Evolutionary conservation across 805 yeast genomes (phyloP).

Genomic region (Kodamaea leandrae): DNA sequence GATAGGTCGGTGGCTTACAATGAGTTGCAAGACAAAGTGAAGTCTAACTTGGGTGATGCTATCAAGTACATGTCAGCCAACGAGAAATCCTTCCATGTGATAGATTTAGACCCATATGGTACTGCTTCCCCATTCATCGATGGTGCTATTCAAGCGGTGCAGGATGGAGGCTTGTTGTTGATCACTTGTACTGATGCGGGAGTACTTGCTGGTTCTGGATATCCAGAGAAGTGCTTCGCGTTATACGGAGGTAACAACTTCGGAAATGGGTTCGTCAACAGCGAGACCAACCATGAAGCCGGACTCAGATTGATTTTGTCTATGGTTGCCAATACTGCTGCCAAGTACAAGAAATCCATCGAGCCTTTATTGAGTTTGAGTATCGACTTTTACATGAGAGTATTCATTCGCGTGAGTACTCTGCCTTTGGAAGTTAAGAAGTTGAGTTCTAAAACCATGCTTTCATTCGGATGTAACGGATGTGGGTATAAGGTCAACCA

Average conservation of each 20-base stretch:
- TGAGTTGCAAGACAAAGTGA: conserved; percentile 53
- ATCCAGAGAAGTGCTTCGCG: conserved; percentile 96
- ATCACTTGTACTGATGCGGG: conserved; percentile 97
- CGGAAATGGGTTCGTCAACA: conserved; percentile 49
- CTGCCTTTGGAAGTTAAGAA: conserved; percentile 82
- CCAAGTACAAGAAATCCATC: conserved; percentile 80
- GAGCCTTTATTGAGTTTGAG: conserved; percentile 85
- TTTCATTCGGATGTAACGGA: conserved; percentile 80
- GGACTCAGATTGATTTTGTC: conserved; percentile 83
- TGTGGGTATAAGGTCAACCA: conserved; percentile 75
- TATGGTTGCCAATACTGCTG: conserved; percentile 77
- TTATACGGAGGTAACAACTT: conserved; percentile 90
- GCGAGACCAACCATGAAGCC: conserved; percentile 87
- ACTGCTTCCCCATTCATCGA: conserved; percentile 96
- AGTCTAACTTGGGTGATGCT: conserved; percentile 85
- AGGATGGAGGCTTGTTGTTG: conserved; percentile 78
- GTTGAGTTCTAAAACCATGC: conserved; percentile 71
- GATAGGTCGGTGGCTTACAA: conserved; percentile 69
- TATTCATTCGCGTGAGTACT: conserved; percentile 73
- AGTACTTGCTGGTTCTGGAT: conserved; percentile 91
- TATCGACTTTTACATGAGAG: conserved; percentile 89
- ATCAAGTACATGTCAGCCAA: conserved; percentile 66
- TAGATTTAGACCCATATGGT: conserved; percentile 97
- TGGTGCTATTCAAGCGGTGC: conserved; percentile 80
- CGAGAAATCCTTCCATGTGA: conserved; percentile 64